Evolutionary conservation across 164 flowering plant species (phyloP), one percentile per base, ranked within the genome.

Genomic region (Tetrastigma voinierianum): DNA sequence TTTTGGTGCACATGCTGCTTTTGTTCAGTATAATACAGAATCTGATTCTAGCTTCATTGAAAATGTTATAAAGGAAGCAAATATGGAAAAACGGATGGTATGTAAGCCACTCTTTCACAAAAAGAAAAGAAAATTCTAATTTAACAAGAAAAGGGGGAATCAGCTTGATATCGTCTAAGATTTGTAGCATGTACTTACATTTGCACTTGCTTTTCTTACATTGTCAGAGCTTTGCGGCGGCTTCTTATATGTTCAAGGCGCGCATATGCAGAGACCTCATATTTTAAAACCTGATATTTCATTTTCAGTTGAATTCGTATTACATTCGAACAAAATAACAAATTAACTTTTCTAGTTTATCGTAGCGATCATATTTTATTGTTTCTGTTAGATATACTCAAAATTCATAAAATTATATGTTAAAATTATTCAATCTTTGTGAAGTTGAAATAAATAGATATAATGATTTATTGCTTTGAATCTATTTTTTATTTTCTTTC

Each of bases 51-150:
- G 67, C 59, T 87, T 87, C 66, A 68, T 88, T 61, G 83, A 84
- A 57, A 78, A 71, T 74, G 79, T 83, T 51, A 73, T 49, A 52
- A 76, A 75, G 62, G 78, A 70, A 72, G 98, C 97, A 64, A 90
- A 92, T 73, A 84, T 92, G 96, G 94, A 95, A 75, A 95, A 72
- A 64, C 88, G 98, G 16, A 58, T 82, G 89, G 98, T 95, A 77
- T 49, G 77, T 49, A 68, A 20, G 51, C 23, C 19, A 2, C 51
- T 19, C 17, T 58, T 45, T 48, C 10, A 58, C 51, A n/a, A 32
- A 51, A 24, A 5, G 3, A n/a, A 19, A 48, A 8, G 51, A 11
- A 44, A 21, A 21, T 7, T 43, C 57, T 9, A 0, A 0, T 25
- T 25, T 25, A 7, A 25, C 40, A 1, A 15, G 6, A 49, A 49